Conservation (phyloP, 2,329 filamentous ascomycete genomes). For the Colletotrichum endophyticum region DNA sequence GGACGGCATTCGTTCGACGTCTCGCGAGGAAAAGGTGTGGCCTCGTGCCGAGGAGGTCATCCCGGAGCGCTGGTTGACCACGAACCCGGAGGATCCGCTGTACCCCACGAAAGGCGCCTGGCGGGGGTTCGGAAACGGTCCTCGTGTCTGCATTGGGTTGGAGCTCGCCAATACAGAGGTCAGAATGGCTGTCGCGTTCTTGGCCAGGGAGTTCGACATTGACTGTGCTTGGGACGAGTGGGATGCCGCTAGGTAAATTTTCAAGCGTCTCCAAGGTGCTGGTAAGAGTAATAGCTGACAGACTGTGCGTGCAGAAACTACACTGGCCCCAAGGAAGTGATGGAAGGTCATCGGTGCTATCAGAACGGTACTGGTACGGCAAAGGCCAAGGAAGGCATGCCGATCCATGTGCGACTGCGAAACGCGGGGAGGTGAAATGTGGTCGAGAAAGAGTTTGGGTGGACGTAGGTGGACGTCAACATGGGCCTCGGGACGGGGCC, state of each 20-base stretch:
- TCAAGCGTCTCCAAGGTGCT: background rate
- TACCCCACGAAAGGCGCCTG: constrained; percentile 42
- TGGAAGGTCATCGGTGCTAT: constrained; percentile 36
- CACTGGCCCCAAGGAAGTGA: constrained; percentile 24
- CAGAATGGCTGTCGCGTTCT: constrained; percentile 52
- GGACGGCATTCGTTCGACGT: constrained; percentile 13
- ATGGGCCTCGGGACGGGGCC: background rate
- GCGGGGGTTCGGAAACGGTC: constrained; percentile 57
- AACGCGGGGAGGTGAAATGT: background rate
- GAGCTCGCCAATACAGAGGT: constrained; percentile 60
- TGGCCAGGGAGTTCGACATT: constrained; percentile 56
- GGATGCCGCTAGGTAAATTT: constrained; percentile 30
- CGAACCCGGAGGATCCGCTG: constrained; percentile 9
- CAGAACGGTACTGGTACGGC: constrained; percentile 30
- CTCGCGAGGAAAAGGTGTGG: constrained; percentile 39
- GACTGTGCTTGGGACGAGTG: constrained; percentile 45
- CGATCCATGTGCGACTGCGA: constrained; percentile 34
- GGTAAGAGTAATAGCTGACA: background rate
- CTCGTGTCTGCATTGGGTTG: constrained; percentile 60
- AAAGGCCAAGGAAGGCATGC: constrained; percentile 41
- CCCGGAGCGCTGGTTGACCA: constrained; percentile 46
- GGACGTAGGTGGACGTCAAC: background rate
- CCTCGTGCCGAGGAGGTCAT: constrained; percentile 40
- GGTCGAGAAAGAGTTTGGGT: background rate
- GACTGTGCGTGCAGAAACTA: constrained; percentile 21